Evolutionary conservation across 108 stramenopile genomes (phyloP), one percentile per base, ranked within the genome.

Genomic region (Thalassiosira profunda): DNA sequence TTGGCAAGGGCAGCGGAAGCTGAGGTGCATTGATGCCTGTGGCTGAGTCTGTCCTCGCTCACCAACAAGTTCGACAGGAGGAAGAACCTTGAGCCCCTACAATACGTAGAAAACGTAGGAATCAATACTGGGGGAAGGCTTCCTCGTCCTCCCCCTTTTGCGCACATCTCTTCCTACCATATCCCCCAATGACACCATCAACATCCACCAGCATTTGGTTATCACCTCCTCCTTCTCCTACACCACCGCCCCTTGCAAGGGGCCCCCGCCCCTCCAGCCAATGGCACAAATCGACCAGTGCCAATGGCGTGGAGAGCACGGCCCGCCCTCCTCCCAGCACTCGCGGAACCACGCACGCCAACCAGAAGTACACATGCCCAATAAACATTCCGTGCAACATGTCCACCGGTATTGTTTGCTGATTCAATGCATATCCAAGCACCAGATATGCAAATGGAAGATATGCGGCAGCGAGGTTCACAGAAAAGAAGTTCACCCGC

Each of bases 351-450:
- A 82, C 70, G 21, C 59, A 76, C 6, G 76, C 58, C 47, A 82
- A 58, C 42, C 68, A 82, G 14, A 67, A 82, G 49, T 82, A 82
- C 0, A 82, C 2, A 47, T 82, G 81, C 4, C 81, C 81, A 10
- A 82, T 58, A n/a, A 78, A 47, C 56, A 82, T 77, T 29, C 81
- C 81, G 74, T 82, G 81, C 0, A 82, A 12, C 26, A 82, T 76
- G 38, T 70, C 74, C 28, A 70, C 23, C 12, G 72, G 72, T 38
- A 74, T 12, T n/a, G 28, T 20, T 58, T 65, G 44, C 30, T 74
- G 58, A 26, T 58, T 74, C 44, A 74, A 23, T 28, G 55, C 72
- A 56, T 65, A 74, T 36, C 63, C 72, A 25, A 74, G 40, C 3
- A 64, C 25, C 3, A 74, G 51, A 43, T 74, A 64, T 9, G 63